Evolutionary conservation across 495 filamentous ascomycete species (phyloP).

Genomic region (Parmelia sp.): DNA sequence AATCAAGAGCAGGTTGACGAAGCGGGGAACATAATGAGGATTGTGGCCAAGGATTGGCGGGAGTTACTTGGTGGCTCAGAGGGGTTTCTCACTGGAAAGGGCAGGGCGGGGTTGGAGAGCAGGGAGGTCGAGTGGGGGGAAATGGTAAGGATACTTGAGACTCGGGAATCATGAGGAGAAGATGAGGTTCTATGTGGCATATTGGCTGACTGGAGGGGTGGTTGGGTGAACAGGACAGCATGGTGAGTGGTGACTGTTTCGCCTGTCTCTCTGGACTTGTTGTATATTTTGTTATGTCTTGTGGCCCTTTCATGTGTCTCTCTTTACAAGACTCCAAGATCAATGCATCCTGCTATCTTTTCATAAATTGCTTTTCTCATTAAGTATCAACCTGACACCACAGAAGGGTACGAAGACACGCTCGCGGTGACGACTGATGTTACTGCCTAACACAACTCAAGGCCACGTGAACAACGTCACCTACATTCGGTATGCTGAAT

Average conservation of each 20-base stretch:
- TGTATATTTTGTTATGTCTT: background rate
- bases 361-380: background rate
- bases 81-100: slow-evolving; percentile 66
- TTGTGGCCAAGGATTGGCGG: slow-evolving; percentile 69
- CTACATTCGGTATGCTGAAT: slow-evolving; percentile 81
- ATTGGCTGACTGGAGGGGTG: slow-evolving; percentile 11
- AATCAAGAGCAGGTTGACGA: slow-evolving; percentile 51
- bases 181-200: slow-evolving; percentile 9
- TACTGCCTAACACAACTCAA: slow-evolving; percentile 28
- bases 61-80: slow-evolving; percentile 69
- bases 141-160: slow-evolving; percentile 51
- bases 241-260: slow-evolving; percentile 43
- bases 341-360: background rate
- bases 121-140: slow-evolving; percentile 84
- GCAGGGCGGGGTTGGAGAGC: slow-evolving; percentile 58
- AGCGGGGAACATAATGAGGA: slow-evolving; percentile 54
- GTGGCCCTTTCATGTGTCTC: background rate
- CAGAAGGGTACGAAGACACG: slow-evolving; percentile 8
- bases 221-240: slow-evolving; percentile 42
- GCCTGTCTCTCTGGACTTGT: background rate
- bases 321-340: background rate
- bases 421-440: background rate
- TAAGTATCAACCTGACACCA: background rate
- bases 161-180: background rate
- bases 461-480: slow-evolving; percentile 86